Evolutionary conservation across 441 rosid species (phyloP).

Genomic region (Capsella rubella): DNA sequence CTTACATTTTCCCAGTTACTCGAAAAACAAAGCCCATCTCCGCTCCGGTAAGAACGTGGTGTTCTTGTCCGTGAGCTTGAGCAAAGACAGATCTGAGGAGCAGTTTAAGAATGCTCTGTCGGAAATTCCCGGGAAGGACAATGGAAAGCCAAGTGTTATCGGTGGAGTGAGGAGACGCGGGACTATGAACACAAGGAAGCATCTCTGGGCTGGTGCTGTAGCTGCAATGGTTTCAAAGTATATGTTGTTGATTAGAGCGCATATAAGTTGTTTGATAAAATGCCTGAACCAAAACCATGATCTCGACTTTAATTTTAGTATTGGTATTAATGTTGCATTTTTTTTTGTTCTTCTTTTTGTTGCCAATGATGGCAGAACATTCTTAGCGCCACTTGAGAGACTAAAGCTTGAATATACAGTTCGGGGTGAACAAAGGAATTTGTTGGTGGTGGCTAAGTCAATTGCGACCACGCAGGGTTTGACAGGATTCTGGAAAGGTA

Average conservation of each 20-base stretch:
- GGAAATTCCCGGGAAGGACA: slow-evolving; percentile 31
- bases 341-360: neutral
- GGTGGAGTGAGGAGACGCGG: slow-evolving; percentile 46
- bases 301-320: neutral
- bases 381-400: slow-evolving; percentile 89
- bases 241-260: neutral
- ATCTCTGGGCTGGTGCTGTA: slow-evolving; percentile 87
- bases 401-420: slow-evolving; percentile 85
- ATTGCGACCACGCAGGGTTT: slow-evolving; percentile 75
- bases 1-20: slow-evolving; percentile 29
- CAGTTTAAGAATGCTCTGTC: slow-evolving; percentile 46
- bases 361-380: slow-evolving; percentile 56
- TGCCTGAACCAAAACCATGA: slow-evolving; percentile 29
- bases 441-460: slow-evolving; percentile 61
- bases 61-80: slow-evolving; percentile 67
- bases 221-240: slow-evolving; percentile 92
- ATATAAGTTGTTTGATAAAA: slow-evolving; percentile 30
- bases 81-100: slow-evolving; percentile 48
- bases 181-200: slow-evolving; percentile 73
- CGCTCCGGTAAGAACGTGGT: slow-evolving; percentile 33
- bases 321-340: neutral
- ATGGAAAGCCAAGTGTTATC: slow-evolving; percentile 41
- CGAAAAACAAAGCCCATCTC: slow-evolving; percentile 38
- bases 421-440: slow-evolving; percentile 77
- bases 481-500: slow-evolving; percentile 88